Percentiles rank a stretch among this genome's conserved stretches.
phyloP scores from a whole-genome alignment of 2,329 filamentous ascomycete genomes.

The Mycosphaerella sp. region DNA sequence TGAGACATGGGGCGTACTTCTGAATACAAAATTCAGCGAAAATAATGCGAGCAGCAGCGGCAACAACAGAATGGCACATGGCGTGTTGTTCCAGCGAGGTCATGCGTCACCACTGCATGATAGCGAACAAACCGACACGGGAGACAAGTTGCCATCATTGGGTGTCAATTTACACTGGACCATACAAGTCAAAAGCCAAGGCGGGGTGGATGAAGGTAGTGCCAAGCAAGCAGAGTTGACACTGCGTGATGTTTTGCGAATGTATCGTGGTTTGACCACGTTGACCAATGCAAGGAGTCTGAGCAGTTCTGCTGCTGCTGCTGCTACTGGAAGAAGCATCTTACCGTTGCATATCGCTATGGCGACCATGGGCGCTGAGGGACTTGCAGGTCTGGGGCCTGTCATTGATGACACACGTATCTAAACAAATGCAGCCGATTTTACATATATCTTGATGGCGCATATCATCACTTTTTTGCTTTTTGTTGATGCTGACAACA shows the following conservation, averaged over 20 bases:
- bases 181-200: conserved; percentile 37
- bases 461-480: background rate
- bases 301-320: conserved; percentile 34
- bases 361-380: conserved; percentile 62
- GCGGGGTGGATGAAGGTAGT: conserved; percentile 33
- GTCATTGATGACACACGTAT: background rate
- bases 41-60: conserved; percentile 30
- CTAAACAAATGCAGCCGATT: too few species aligned
- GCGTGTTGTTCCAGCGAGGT: conserved; percentile 41
- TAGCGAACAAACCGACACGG: background rate
- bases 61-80: conserved; percentile 38
- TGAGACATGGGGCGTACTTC: conserved; percentile 68
- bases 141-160: conserved; percentile 28
- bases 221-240: conserved; percentile 51
- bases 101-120: background rate
- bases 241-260: conserved; percentile 62
- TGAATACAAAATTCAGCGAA: conserved; percentile 39
- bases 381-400: conserved; percentile 40
- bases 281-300: conserved; percentile 60
- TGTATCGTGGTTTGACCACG: conserved; percentile 63
- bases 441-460: background rate
- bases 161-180: conserved; percentile 45
- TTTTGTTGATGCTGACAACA: too few species aligned
- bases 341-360: conserved; percentile 74
- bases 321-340: conserved; percentile 46